phyloP scores from a whole-genome alignment of 2,329 filamentous ascomycete genomes.

The Xylariaceae sp. region DNA sequence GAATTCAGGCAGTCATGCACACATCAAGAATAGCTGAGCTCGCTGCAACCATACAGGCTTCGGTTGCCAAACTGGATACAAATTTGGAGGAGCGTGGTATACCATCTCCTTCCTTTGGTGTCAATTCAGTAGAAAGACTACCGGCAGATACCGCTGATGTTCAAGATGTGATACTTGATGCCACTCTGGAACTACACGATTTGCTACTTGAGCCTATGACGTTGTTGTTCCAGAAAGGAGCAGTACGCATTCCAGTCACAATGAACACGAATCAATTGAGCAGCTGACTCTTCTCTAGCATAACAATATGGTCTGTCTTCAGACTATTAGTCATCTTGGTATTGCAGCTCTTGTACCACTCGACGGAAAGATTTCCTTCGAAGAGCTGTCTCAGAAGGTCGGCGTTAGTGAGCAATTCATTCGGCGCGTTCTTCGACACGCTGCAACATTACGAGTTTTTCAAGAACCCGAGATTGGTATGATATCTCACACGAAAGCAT shows the following conservation, averaged over 20 bases:
- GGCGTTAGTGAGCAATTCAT: slow-evolving; percentile 20
- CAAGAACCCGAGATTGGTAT: slow-evolving; percentile 25
- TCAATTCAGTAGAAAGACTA: background rate
- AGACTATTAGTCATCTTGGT: slow-evolving; percentile 21
- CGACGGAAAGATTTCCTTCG: slow-evolving; percentile 14
- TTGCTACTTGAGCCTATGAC: slow-evolving; percentile 9
- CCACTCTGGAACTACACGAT: slow-evolving; percentile 14
- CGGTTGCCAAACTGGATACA: background rate
- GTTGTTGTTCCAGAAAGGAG: slow-evolving; percentile 1
- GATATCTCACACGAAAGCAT: slow-evolving; percentile 25
- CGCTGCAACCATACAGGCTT: background rate
- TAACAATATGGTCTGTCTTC: no score
- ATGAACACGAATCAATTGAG: no score
- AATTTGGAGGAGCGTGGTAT: background rate
- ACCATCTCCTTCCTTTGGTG: background rate
- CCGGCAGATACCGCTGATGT: background rate
- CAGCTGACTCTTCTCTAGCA: no score
- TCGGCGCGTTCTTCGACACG: slow-evolving; percentile 24
- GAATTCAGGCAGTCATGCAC: no score
- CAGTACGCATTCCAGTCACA: no score
- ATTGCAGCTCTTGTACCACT: slow-evolving; percentile 24
- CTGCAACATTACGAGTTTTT: slow-evolving; percentile 29
- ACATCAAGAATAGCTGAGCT: background rate
- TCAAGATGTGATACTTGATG: slow-evolving; percentile 12
- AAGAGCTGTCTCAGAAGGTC: slow-evolving; percentile 16